A percentile compares a stretch with the other conserved stretches of the same genome.
These are phyloP conservation scores for Talaromyces liani DNA, from an alignment of 495 filamentous ascomycete species.

Conservation along the genomic window DNA sequence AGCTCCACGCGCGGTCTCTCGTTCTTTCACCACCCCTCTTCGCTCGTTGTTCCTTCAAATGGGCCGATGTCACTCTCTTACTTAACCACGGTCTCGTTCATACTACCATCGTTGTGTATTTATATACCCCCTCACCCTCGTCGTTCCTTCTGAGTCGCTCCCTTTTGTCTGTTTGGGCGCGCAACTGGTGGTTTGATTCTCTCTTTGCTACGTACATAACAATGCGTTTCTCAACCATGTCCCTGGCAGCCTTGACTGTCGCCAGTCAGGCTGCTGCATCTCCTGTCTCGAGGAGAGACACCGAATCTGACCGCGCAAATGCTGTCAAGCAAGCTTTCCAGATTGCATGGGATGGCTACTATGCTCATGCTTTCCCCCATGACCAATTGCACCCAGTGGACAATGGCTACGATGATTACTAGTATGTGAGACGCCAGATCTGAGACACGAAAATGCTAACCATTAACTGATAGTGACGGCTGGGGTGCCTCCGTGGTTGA, in stretches of 20 bases:
- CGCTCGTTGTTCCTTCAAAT: background rate
- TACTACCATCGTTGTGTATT: background rate
- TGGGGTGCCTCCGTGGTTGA: conserved; percentile 86
- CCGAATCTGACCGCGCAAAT: conserved; percentile 35
- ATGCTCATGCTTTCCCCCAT: conserved; percentile 68
- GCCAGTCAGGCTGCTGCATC: conserved; percentile 19
- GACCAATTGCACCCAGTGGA: conserved; percentile 68
- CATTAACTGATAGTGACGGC: conserved; percentile 51
- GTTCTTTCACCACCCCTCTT: background rate
- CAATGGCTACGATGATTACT: conserved; percentile 58
- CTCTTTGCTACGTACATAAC: background rate
- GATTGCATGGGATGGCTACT: conserved; percentile 76
- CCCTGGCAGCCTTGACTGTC: conserved; percentile 20
- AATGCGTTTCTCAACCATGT: conserved; percentile 26
- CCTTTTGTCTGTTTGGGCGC: conserved; percentile 2
- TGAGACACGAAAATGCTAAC: too few species aligned
- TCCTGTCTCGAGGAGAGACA: conserved; percentile 2
- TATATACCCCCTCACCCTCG: background rate
- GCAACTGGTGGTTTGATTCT: background rate
- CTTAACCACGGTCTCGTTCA: background rate
- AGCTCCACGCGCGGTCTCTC: background rate
- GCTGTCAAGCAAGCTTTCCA: conserved; percentile 71
- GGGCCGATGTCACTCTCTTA: conserved; percentile 2
- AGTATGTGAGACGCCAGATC: conserved; percentile 35
- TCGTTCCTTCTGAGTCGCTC: background rate